These are phyloP conservation scores for Plasmodium gaboni DNA, from an alignment of 169 alveolate species.

Conservation along the genomic window DNA sequence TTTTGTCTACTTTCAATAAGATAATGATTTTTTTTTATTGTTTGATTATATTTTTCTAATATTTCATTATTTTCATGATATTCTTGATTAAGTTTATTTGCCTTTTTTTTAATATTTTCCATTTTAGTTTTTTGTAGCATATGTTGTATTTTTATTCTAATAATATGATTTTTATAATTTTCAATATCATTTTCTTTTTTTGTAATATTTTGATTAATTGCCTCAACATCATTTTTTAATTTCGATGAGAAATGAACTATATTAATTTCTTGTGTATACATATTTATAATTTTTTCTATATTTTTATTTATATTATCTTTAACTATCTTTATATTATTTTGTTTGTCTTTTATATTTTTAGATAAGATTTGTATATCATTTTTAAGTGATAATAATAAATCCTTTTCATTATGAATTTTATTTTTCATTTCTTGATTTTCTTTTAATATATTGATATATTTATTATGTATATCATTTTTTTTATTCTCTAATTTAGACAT, in stretches of 20 bases:
- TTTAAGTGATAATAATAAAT: background rate
- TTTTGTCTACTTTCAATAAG: conserved; percentile 55
- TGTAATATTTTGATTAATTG: conserved; percentile 49
- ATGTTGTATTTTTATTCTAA: conserved; percentile 67
- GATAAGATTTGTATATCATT: conserved; percentile 44
- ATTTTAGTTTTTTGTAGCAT: conserved; percentile 57
- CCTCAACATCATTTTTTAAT: conserved; percentile 23
- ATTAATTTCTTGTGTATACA: conserved; percentile 67
- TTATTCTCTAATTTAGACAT: background rate
- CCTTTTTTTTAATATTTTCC: conserved; percentile 66
- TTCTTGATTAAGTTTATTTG: conserved; percentile 29
- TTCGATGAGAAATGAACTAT: conserved; percentile 34
- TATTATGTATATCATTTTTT: conserved; percentile 5
- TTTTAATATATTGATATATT: background rate
- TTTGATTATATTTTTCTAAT: conserved; percentile 13
- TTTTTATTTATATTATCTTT: conserved; percentile 60
- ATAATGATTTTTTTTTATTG: conserved; percentile 56
- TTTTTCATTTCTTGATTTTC: conserved; percentile 13
- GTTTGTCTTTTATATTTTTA: conserved; percentile 17
- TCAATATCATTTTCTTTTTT: conserved; percentile 74
- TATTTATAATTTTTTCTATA: conserved; percentile 35
- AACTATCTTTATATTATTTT: conserved; percentile 34
- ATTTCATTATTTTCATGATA: conserved; percentile 42
- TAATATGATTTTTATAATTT: conserved; percentile 64
- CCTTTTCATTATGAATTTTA: conserved; percentile 36